These are phyloP conservation scores for Cynanchum wilfordii DNA, from an alignment of 257 asterid species.

Conservation along the genomic window DNA sequence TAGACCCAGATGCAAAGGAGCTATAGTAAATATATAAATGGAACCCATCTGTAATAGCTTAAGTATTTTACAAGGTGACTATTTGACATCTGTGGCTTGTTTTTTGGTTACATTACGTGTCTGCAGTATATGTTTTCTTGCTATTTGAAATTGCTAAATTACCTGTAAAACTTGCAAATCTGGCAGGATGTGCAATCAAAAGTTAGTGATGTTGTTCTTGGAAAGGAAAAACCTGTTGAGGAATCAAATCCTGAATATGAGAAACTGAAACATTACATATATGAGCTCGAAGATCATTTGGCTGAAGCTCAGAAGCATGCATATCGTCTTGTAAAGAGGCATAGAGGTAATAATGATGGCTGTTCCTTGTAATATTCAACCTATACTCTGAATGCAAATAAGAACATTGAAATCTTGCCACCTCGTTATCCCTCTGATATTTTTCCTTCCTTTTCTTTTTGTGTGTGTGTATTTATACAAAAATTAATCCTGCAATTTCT, in stretches of 20 bases:
- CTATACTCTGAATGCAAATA: not conserved
- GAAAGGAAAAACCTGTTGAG: slow-evolving; percentile 96
- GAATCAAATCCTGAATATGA: slow-evolving; percentile 88
- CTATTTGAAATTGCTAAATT: not conserved
- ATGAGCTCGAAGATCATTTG: slow-evolving; percentile 92
- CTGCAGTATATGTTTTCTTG: not conserved
- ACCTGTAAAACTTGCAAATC: slow-evolving; percentile 1
- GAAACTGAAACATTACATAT: slow-evolving; percentile 78
- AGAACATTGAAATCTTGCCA: not conserved
- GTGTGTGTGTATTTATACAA: not conserved
- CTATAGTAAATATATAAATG: not conserved
- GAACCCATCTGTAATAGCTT: not conserved
- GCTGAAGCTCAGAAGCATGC: slow-evolving; percentile 99
- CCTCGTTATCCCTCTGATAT: not conserved
- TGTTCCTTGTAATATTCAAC: not conserved
- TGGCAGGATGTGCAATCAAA: slow-evolving; percentile 88
- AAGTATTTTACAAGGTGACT: not conserved
- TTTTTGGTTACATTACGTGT: not conserved
- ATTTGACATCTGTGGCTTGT: not conserved
- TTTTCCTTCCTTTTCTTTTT: not conserved
- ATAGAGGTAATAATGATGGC: slow-evolving; percentile 49
- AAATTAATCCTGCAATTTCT: not conserved
- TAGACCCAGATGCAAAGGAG: not conserved
- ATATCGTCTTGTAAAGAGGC: slow-evolving; percentile 93
- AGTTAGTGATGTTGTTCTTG: slow-evolving; percentile 97